Conservation (phyloP, 345 rosid genomes). For the Salix purpurea region DNA sequence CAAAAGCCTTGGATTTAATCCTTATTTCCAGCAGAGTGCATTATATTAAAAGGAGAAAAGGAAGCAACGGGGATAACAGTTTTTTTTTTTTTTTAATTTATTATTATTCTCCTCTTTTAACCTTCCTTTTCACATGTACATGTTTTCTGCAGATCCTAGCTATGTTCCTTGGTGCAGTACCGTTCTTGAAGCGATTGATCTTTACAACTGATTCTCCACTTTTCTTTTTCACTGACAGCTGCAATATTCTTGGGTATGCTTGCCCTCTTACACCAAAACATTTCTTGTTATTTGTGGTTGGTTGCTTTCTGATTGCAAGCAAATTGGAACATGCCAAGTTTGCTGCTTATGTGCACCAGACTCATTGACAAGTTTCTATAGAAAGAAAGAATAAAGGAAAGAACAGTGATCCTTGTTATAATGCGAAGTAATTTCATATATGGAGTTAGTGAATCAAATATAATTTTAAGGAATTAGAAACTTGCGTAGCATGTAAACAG, state of each 20-base stretch:
- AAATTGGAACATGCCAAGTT: background rate
- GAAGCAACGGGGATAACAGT: background rate
- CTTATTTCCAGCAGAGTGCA: background rate
- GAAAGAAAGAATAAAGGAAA: background rate
- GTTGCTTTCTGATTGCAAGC: background rate
- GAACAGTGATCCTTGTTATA: background rate
- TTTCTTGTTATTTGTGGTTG: background rate
- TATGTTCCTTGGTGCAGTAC: conserved; percentile 72
- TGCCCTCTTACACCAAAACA: background rate
- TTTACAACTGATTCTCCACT: conserved; percentile 86
- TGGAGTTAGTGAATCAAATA: background rate
- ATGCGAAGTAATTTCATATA: background rate
- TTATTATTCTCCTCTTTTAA: background rate
- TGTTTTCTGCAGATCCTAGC: conserved; percentile 67
- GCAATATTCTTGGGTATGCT: conserved; percentile 91
- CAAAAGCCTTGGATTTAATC: background rate
- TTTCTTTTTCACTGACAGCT: conserved; percentile 95
- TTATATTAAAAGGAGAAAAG: background rate
- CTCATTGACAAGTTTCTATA: background rate
- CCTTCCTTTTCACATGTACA: background rate
- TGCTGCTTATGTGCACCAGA: background rate
- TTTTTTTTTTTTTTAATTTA: too few relatives aligned
- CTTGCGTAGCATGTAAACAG: background rate
- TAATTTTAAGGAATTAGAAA: background rate
- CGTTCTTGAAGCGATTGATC: conserved; percentile 67